Evolutionary conservation across 768 basidiomycete genomes (phyloP), one percentile per base, ranked within the genome.

Genomic region (Leccinum boreale): DNA sequence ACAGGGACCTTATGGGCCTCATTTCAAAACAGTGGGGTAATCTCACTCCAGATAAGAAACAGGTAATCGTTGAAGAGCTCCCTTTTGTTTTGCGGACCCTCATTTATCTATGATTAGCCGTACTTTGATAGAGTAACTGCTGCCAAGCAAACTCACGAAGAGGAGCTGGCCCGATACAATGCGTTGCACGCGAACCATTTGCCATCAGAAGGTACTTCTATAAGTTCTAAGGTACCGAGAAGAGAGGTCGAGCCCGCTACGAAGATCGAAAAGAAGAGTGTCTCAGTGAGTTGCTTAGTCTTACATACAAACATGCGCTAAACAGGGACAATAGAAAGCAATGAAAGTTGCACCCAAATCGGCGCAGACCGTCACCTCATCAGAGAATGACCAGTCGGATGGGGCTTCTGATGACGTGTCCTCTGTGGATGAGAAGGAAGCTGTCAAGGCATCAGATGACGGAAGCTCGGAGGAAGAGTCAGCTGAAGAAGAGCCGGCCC

Each of bases 11-110:
- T 36, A 74, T 97, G 65, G 69, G 70, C 33, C 68, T 87, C 63
- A 90, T 97, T 62, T 79, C 88, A 15, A 82, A 84, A 57, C 80
- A 82, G 60, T 98, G 95, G 95, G 77, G 77, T 31, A 72, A 71
- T 3, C 83, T 98, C 79, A 62, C 80, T 17, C 77, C 81, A 2
- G 84, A 83, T 8, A 79, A 89, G 67, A 94, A 91, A 74, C 79
- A 85, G 74, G 95, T 93, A 64, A 61, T 89, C 77, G 1, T 36
- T n/a, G 35, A 47, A 12, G 26, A 17, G 11, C 17, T 17, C 14
- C 24, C 17, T 19, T 36, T 35, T 28, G 29, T 24, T 39, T 44
- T 33, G 28, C 23, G 17, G 12, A 6, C 19, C 17, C 52, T 60
- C 31, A 61, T 26, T n/a, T n/a, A 5, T 23, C 50, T 7, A 49